Evolutionary conservation across 148 eudicot genomes (phyloP).

Genomic region (Vaccinium myrtillus): DNA sequence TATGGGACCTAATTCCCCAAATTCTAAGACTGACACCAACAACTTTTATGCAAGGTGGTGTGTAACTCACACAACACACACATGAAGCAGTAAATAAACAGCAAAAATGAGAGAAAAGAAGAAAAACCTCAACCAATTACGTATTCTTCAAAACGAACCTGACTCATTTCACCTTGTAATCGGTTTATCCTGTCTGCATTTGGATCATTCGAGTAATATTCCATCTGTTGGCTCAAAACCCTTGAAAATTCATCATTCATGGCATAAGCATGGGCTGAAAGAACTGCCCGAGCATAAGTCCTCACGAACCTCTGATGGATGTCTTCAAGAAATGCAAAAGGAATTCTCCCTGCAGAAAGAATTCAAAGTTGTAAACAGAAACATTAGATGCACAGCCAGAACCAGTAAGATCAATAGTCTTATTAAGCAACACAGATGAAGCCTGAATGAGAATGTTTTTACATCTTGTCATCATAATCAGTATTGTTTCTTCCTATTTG

Average conservation of each 20-base stretch:
- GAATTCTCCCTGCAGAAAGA: constrained; percentile 65
- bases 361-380: no score
- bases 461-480: no score
- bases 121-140: not conserved
- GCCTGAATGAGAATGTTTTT: no score
- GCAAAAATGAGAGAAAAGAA: no score
- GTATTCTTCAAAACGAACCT: constrained; percentile 40
- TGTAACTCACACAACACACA: not conserved
- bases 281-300: constrained; percentile 83
- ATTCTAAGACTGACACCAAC: not conserved
- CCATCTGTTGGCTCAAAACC: constrained; percentile 87
- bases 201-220: constrained; percentile 85
- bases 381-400: no score
- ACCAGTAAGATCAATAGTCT: no score
- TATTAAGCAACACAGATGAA: no score
- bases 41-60: not conserved
- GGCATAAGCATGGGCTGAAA: constrained; percentile 80
- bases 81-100: no score
- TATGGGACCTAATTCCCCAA: not conserved
- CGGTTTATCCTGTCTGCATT: constrained; percentile 90
- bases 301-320: constrained; percentile 91
- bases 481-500: no score
- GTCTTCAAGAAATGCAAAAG: constrained; percentile 97
- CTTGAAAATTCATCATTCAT: constrained; percentile 99
- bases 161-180: constrained; percentile 93